Evolutionary conservation across 2,329 filamentous ascomycete genomes (phyloP).

Genomic region (Grosmannia serpens): DNA sequence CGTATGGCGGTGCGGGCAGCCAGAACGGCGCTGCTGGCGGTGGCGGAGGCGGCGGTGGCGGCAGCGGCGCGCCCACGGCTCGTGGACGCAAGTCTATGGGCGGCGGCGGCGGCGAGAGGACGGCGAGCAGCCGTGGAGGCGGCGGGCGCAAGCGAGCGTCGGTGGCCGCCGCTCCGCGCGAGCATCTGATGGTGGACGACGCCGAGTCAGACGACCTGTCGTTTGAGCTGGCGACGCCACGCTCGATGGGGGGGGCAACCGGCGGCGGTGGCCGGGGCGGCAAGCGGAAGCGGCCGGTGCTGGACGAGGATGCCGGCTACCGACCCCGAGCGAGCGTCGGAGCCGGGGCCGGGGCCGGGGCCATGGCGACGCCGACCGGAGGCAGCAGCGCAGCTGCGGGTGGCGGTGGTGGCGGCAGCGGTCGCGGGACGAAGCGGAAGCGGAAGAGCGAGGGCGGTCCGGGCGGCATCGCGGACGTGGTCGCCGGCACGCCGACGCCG

Average conservation of each 20-base stretch:
- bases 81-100: conserved; percentile 8
- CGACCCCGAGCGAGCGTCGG: conserved; percentile 41
- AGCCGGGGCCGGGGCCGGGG: conserved; percentile 13
- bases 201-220: conserved; percentile 12
- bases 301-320: conserved; percentile 47
- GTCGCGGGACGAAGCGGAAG: conserved; percentile 45
- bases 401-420: conserved; percentile 13
- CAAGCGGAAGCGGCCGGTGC: conserved; percentile 35
- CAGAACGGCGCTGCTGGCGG: conserved; percentile 2
- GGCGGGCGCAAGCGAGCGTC: conserved; percentile 10
- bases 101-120: conserved; percentile 8
- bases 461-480: conserved; percentile 4
- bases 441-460: conserved; percentile 45
- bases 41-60: conserved; percentile 6
- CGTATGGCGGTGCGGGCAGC: conserved; percentile 19
- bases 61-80: background rate
- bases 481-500: conserved; percentile 18
- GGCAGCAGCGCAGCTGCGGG: too few relatives aligned
- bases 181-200: conserved; percentile 14
- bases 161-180: conserved; percentile 17
- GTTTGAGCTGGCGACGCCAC: conserved; percentile 9
- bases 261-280: conserved; percentile 22
- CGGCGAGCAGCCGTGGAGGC: background rate
- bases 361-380: too few relatives aligned
- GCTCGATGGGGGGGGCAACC: conserved; percentile 2